A percentile compares a stretch with the other conserved stretches of the same genome.
These are phyloP conservation scores for Hysterium pulicare DNA, from an alignment of 2,329 filamentous ascomycete species.

Conservation along the genomic window DNA sequence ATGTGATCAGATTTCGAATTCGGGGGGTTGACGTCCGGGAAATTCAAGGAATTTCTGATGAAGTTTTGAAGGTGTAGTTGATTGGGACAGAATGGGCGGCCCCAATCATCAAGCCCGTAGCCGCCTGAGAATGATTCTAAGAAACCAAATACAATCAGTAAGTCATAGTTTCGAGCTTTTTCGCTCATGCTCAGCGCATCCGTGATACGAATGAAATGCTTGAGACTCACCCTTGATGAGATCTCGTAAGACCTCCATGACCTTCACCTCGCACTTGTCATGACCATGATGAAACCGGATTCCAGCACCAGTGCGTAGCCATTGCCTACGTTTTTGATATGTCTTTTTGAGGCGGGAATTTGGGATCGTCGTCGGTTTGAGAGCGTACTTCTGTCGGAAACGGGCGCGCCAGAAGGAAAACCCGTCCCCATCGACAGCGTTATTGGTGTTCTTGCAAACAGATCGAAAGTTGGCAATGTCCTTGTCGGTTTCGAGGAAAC, in stretches of 20 bases:
- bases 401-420: constrained; percentile 47
- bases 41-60: constrained; percentile 23
- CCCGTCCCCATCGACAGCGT: constrained; percentile 40
- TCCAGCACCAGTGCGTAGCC: constrained; percentile 16
- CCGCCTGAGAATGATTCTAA: constrained; percentile 31
- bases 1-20: constrained; percentile 5
- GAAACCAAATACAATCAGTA: not conserved
- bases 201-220: too few species aligned
- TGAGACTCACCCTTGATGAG: constrained; percentile 48
- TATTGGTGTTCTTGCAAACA: constrained; percentile 38
- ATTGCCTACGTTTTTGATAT: constrained; percentile 32
- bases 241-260: constrained; percentile 38
- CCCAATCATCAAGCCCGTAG: constrained; percentile 15
- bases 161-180: not conserved
- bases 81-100: constrained; percentile 32
- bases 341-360: constrained; percentile 31
- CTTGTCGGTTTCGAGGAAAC: constrained; percentile 37
- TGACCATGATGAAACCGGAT: constrained; percentile 19
- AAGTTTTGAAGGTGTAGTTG: constrained; percentile 29
- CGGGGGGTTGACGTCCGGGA: constrained; percentile 24
- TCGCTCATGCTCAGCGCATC: too few species aligned
- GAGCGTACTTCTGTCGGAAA: constrained; percentile 44
- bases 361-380: constrained; percentile 10
- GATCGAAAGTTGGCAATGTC: constrained; percentile 43
- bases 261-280: constrained; percentile 25